These are phyloP conservation scores for Morella rubra DNA, from an alignment of 306 rosid species.

Conservation along the genomic window DNA sequence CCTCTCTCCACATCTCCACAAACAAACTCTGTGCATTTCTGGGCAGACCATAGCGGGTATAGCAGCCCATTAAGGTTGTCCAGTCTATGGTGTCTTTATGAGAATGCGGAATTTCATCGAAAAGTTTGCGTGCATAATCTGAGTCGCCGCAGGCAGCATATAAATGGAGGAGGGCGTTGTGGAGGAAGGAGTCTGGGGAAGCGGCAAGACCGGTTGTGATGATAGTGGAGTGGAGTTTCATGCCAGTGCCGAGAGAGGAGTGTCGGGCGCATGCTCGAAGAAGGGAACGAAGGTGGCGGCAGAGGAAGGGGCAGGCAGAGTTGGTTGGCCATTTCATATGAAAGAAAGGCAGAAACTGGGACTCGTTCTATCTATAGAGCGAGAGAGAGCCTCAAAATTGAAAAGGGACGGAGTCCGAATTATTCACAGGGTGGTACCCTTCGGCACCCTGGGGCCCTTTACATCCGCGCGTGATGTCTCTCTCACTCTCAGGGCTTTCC, in stretches of 20 bases:
- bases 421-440: not conserved
- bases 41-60: constrained; percentile 33
- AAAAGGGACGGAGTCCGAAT: not conserved
- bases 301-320: constrained; percentile 21
- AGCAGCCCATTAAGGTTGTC: constrained; percentile 58
- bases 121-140: constrained; percentile 39
- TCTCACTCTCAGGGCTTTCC: too few relatives aligned
- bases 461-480: too few relatives aligned
- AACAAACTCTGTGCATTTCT: constrained; percentile 41
- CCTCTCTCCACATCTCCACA: constrained; percentile 43
- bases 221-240: constrained; percentile 61
- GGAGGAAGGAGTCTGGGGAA: constrained; percentile 50
- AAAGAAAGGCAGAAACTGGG: not conserved
- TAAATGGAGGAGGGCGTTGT: constrained; percentile 58
- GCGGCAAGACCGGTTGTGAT: constrained; percentile 46
- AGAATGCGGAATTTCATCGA: constrained; percentile 58
- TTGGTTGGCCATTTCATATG: constrained; percentile 45
- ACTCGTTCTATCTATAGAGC: not conserved
- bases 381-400: not conserved
- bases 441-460: too few relatives aligned
- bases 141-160: constrained; percentile 24
- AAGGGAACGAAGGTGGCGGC: constrained; percentile 49
- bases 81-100: constrained; percentile 67
- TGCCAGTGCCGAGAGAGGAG: constrained; percentile 48
- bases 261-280: constrained; percentile 54